A percentile compares a stretch with the other conserved stretches of the same genome.
Evolutionary conservation across 2,329 filamentous ascomycete genomes (phyloP).

Genomic region (Exophiala phaeomuriformis): DNA sequence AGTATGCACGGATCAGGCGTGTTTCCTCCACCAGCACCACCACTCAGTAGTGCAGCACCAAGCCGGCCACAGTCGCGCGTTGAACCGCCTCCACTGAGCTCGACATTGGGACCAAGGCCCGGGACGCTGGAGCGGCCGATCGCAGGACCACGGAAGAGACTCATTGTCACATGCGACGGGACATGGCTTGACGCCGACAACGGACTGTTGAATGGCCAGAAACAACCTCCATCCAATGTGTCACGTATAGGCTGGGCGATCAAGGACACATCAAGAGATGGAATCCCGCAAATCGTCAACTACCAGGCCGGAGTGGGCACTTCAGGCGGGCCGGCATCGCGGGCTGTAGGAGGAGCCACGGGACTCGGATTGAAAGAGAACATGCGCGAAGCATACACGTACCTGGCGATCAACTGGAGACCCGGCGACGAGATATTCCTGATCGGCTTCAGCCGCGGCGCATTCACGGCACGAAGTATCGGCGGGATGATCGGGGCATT

Average conservation of each 20-base stretch:
- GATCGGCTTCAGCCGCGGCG: constrained; percentile 34
- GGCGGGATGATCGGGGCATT: constrained; percentile 33
- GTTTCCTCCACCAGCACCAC: constrained; percentile 11
- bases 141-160: constrained; percentile 28
- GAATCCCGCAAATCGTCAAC: constrained; percentile 36
- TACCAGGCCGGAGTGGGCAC: constrained; percentile 39
- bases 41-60: constrained; percentile 8
- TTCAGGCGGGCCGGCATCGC: constrained; percentile 18
- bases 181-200: constrained; percentile 33
- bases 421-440: constrained; percentile 35
- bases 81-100: constrained; percentile 24
- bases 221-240: constrained; percentile 35
- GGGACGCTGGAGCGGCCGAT: constrained; percentile 22
- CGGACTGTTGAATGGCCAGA: constrained; percentile 26
- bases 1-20: constrained; percentile 19
- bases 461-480: constrained; percentile 34
- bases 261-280: constrained; percentile 30
- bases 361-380: constrained; percentile 27
- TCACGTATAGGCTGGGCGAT: constrained; percentile 35
- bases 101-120: constrained; percentile 25
- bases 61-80: constrained; percentile 20
- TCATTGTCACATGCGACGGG: constrained; percentile 35
- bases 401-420: constrained; percentile 33
- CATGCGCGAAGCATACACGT: constrained; percentile 29
- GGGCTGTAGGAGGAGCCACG: constrained; percentile 23